Evolutionary conservation across 176 grass and related monocot genomes (phyloP).

Genomic region (Oryza longistaminata): DNA sequence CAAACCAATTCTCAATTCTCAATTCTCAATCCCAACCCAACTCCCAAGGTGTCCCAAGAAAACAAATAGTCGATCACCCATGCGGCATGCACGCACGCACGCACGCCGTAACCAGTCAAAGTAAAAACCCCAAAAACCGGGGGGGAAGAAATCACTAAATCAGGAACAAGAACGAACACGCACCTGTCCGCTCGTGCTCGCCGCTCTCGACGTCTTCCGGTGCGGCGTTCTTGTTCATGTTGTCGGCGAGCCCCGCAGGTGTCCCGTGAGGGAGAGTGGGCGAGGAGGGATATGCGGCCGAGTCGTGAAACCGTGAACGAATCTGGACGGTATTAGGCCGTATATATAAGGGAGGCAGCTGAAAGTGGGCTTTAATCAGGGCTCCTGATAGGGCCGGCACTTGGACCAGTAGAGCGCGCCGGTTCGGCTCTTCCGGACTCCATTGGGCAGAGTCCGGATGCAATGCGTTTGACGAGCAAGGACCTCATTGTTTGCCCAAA

Average conservation of each 20-base stretch:
- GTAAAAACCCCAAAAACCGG: neutral
- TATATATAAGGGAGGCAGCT: constrained; percentile 41
- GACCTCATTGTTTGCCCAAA: too few relatives aligned
- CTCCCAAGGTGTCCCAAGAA: neutral
- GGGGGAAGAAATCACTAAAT: neutral
- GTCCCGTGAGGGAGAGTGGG: constrained; percentile 22
- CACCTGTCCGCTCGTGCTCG: constrained; percentile 71
- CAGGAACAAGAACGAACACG: neutral
- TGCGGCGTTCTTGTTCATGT: constrained; percentile 51
- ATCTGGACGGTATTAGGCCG: constrained; percentile 38
- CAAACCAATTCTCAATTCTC: neutral
- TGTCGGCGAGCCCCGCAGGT: neutral
- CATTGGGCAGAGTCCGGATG: neutral
- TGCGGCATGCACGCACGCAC: neutral
- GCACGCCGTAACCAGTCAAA: neutral
- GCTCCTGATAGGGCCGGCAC: constrained; percentile 1
- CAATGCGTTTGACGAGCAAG: neutral
- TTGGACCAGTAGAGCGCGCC: constrained; percentile 5
- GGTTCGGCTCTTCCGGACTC: constrained; percentile 1
- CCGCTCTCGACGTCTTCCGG: constrained; percentile 52
- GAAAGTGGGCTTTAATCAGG: neutral
- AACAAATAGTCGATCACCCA: neutral
- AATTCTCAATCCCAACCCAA: neutral
- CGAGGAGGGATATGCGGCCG: neutral
- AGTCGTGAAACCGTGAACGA: constrained; percentile 7